Conservation (phyloP, 208 protist species). For the Chromosphaera perkinsii region DNA sequence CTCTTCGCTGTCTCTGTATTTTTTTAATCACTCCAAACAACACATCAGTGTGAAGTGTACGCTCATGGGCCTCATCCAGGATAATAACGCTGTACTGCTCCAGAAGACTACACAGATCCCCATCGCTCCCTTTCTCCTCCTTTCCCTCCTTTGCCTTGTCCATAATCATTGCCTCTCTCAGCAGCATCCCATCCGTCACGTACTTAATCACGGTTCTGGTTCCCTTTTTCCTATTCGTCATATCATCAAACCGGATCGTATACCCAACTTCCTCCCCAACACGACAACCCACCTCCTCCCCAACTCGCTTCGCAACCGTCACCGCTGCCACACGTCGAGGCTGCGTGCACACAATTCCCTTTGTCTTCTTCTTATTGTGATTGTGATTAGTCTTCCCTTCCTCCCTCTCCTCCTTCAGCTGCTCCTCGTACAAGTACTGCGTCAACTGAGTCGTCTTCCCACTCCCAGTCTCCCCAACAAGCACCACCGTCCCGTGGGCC, state of each 20-base stretch:
- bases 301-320: slow-evolving; percentile 79
- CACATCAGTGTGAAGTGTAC: slow-evolving; percentile 88
- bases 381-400: slow-evolving; percentile 44
- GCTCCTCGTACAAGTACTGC: too few species aligned
- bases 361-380: too few species aligned
- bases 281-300: slow-evolving; percentile 71
- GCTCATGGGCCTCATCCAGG: slow-evolving; percentile 87
- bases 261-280: slow-evolving; percentile 71
- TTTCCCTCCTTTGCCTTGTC: too few species aligned
- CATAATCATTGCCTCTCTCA: slow-evolving; percentile 59
- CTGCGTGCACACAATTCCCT: slow-evolving; percentile 78
- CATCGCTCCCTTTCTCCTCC: too few species aligned
- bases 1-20: slow-evolving; percentile 10
- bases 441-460: slow-evolving; percentile 87
- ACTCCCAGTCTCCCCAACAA: slow-evolving; percentile 77
- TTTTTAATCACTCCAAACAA: slow-evolving; percentile 83
- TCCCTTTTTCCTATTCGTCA: slow-evolving; percentile 24
- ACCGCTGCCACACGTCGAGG: slow-evolving; percentile 80
- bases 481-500: slow-evolving; percentile 63
- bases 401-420: too few species aligned
- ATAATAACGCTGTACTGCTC: slow-evolving; percentile 68
- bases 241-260: slow-evolving; percentile 65
- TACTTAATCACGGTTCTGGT: slow-evolving; percentile 72
- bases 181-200: slow-evolving; percentile 84
- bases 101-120: too few species aligned